Evolutionary conservation across 1,139 yeast genomes (phyloP).

Genomic region (Hanseniaspora sp.): DNA sequence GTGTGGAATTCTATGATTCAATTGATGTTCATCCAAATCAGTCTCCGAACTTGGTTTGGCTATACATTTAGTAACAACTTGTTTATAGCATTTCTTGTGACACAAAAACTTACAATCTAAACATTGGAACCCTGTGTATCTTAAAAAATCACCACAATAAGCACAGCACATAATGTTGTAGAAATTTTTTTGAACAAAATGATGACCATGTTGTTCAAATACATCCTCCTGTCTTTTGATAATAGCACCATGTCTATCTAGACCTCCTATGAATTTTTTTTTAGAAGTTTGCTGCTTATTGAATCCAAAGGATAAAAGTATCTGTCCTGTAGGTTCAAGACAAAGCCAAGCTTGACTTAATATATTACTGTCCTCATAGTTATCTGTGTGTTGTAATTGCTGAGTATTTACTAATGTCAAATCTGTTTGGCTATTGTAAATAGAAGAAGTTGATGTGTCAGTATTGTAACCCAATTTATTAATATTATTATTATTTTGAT

Average conservation of each 20-base stretch:
- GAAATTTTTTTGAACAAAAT: slow-evolving; percentile 88
- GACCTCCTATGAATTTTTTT: slow-evolving; percentile 38
- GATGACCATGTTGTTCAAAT: slow-evolving; percentile 93
- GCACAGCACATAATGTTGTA: slow-evolving; percentile 97
- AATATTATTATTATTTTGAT: not conserved
- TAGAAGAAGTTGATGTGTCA: slow-evolving; percentile 11
- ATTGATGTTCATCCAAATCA: slow-evolving; percentile 77
- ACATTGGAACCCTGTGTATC: slow-evolving; percentile 92
- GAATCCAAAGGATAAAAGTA: slow-evolving; percentile 65
- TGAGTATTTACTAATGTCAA: not conserved
- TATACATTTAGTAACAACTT: slow-evolving; percentile 90
- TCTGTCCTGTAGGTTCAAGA: slow-evolving; percentile 88
- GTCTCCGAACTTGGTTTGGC: slow-evolving; percentile 78
- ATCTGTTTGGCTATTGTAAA: slow-evolving; percentile 14
- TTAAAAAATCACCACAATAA: slow-evolving; percentile 85
- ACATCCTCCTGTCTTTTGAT: slow-evolving; percentile 91
- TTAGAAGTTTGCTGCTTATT: slow-evolving; percentile 50
- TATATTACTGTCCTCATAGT: slow-evolving; percentile 21
- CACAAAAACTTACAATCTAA: slow-evolving; percentile 91
- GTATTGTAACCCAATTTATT: not conserved
- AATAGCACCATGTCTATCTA: slow-evolving; percentile 97
- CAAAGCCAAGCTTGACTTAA: slow-evolving; percentile 75
- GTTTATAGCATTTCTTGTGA: slow-evolving; percentile 86
- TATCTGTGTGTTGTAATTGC: not conserved
- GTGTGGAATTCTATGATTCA: slow-evolving; percentile 94